Conservation (phyloP, 2,329 filamentous ascomycete species). For the Cercospora sojina region DNA sequence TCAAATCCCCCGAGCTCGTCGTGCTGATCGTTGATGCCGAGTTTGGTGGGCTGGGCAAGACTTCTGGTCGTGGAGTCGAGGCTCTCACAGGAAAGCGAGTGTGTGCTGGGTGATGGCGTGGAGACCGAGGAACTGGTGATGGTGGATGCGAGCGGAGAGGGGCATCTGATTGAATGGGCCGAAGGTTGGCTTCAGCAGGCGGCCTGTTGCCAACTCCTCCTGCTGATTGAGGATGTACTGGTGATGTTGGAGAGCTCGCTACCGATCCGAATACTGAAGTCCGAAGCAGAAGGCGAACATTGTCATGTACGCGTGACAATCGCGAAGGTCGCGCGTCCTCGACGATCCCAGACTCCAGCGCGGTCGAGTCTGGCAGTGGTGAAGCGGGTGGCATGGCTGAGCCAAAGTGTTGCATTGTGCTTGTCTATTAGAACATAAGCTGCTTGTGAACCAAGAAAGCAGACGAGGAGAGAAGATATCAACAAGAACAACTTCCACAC, state of each 20-base stretch:
- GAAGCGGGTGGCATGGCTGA: conserved; percentile 19
- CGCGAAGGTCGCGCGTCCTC: conserved; percentile 32
- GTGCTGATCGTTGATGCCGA: conserved; percentile 11
- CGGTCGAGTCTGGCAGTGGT: conserved; percentile 36
- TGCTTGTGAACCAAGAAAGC: not conserved
- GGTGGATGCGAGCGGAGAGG: conserved; percentile 20
- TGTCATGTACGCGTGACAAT: conserved; percentile 36
- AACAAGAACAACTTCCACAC: conserved; percentile 2
- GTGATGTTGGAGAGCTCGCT: conserved; percentile 25
- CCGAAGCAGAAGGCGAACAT: conserved; percentile 37
- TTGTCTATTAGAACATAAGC: not conserved
- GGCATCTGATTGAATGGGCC: conserved; percentile 4
- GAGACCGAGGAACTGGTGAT: not conserved
- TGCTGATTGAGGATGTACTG: conserved; percentile 16
- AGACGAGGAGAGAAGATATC: not conserved
- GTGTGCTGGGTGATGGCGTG: conserved; percentile 7
- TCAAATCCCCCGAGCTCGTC: conserved; percentile 2
- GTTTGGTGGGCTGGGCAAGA: conserved; percentile 25
- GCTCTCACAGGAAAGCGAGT: conserved; percentile 7
- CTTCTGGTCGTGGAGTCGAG: conserved; percentile 16
- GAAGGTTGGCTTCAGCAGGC: conserved; percentile 8
- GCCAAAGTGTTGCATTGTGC: conserved; percentile 20
- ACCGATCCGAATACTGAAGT: conserved; percentile 32
- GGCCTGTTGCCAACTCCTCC: not conserved
- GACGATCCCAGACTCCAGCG: conserved; percentile 38